Base-by-base conservation (phyloP, 176 grass and related monocot genomes). In the Lolium perenne region DNA sequence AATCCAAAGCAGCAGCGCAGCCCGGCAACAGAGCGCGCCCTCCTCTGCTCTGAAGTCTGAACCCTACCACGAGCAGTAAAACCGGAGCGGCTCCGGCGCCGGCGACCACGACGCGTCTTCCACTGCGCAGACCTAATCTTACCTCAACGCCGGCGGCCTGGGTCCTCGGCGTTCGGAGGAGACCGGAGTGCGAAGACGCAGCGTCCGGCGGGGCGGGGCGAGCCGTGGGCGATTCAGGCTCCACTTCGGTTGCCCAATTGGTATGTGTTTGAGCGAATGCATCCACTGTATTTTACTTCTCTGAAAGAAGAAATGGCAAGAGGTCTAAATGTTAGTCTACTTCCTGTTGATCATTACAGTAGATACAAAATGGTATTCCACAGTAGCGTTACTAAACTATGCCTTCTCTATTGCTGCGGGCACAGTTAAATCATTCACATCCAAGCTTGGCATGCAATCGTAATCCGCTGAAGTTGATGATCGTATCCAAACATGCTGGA, bases 391-490 rank as follows among this genome's bases (percentile, higher is more conserved):
- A 70, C 67, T 70, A 43, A 50, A 74, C 71, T 74, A 17, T 2
- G 71, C 46, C 71, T 63, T 20, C 20, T 80, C 9, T 57, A 79
- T 58, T 84, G 10, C 12, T 22, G 91, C 85, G 89, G 91, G 86
- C 21, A 90, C 86, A 89, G 95, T 89, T 82, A 48, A 84, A 60
- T 86, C 80, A 60, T 61, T 92, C 25, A 89, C 83, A 16, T 77
- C 89, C 47, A 97, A 80, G 70, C 91, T 97, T 25, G 87, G 89
- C 16, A 2, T 77, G 21, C 82, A 87, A 65, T 87, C 87, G 3
- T 76, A 90, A 76, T 95, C 91, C 69, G 79, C 93, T 7, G 63
- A 94, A 77, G 25, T 97, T 68, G 83, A 95, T 62, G 90, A 84
- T 79, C 74, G 58, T 56, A 84, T 20, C 43, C 80, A 43, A 84